Percentiles rank a stretch among this genome's conserved stretches.
These are phyloP conservation scores for Phytophthora sp. DNA, from an alignment of 352 stramenopile genomes.

Conservation along the genomic window DNA sequence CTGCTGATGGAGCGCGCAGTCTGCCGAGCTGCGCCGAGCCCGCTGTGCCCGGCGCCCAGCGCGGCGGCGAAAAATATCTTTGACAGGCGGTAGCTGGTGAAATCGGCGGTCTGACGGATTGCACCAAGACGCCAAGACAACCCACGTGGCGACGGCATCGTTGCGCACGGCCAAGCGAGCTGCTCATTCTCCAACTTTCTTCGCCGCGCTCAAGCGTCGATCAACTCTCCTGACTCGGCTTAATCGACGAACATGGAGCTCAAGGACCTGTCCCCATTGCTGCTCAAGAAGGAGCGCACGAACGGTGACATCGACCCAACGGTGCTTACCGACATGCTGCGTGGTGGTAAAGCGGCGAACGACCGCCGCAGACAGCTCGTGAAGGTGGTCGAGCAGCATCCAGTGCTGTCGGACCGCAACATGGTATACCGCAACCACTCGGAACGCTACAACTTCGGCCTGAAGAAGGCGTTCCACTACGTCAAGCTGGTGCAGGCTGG, in stretches of 20 bases:
- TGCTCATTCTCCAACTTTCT: too few species aligned
- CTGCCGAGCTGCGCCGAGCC: too few species aligned
- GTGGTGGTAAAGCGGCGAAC: conserved; percentile 36
- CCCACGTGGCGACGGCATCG: too few species aligned
- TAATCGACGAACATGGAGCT: too few species aligned
- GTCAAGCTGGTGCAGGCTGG: conserved; percentile 43
- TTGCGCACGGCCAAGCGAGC: too few species aligned
- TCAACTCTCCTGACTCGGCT: too few species aligned
- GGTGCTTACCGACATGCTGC: conserved; percentile 44
- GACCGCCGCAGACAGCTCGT: conserved; percentile 48
- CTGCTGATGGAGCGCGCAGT: too few species aligned
- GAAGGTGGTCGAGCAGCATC: conserved; percentile 39
- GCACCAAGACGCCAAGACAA: too few species aligned
- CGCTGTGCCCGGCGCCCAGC: too few species aligned
- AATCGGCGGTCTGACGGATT: too few species aligned
- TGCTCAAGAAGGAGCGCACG: conserved; percentile 64
- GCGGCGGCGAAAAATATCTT: not conserved
- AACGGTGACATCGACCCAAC: conserved; percentile 49
- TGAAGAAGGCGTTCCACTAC: conserved; percentile 48
- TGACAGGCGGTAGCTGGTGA: too few species aligned
- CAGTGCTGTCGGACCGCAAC: conserved; percentile 51
- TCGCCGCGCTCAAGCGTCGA: too few species aligned
- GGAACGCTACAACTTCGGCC: conserved; percentile 33
- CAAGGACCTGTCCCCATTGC: conserved; percentile 62
- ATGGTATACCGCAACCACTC: conserved; percentile 54